Base-by-base conservation (phyloP, 2,329 filamentous ascomycete genomes). In the Pseudopyricularia cyperi region DNA sequence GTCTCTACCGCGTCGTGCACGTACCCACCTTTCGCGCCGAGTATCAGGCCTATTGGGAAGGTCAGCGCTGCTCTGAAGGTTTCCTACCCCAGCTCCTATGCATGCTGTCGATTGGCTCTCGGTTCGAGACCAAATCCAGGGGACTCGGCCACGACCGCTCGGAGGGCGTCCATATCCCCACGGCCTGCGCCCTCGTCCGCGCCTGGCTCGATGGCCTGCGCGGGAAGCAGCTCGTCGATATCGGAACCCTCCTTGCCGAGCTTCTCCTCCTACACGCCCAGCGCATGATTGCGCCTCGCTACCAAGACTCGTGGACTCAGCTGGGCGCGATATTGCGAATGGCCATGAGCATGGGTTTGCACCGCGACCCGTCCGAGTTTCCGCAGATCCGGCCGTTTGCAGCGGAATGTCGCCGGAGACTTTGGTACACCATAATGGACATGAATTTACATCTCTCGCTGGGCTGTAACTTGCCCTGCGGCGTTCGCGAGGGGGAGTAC, bases 311-410 rank as follows among this genome's bases (percentile, higher is more conserved):
- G 0, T 80, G 76, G 76, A 70, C 71, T 14, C 73, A 77, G 52
- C 63, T 79, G n/a, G 76, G 76, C 5, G 69, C 71, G 51, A 71
- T 79, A 42, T 70, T 78, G 5, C 72, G 76, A 15, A 74, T 76
- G 66, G 76, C 75, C 30, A 79, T 79, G 75, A 74, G 72, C 3
- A 79, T 80, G 75, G 76, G 76, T 3, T 64, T 80, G 47, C 76
- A 80, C 57, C 70, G 76, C 4, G 76, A 80, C 51, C 75, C 76
- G 3, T 72, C 72, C 14, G 76, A 80, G 56, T 77, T 74, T 52
- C 65, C 67, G 3, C 68, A 71, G 30, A 71, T 79, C 50, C 66
- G 68, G 5, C 66, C 73, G 0, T 79, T 77, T 57, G 67, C 71
- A 46, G 71, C 70, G n/a, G 76, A 80, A 61, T 68, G 73, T 55